Percentiles rank a stretch among this genome's conserved stretches.
Evolutionary conservation across 768 basidiomycete species (phyloP).

Genomic region (Tricholoma matsutake): DNA sequence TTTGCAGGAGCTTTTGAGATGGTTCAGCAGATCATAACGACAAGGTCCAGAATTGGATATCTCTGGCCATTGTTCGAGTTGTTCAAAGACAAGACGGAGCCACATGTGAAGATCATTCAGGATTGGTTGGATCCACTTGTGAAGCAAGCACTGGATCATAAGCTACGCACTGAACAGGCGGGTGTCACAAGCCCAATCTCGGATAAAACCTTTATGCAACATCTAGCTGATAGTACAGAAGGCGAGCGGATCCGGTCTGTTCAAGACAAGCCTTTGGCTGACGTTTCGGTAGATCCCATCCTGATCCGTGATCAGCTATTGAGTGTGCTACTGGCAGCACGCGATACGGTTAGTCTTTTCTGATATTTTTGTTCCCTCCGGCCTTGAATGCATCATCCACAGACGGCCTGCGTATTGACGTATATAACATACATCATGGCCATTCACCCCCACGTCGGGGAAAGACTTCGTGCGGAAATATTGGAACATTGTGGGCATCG

Average conservation of each 20-base stretch:
- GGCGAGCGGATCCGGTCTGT: conserved; percentile 35
- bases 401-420: conserved; percentile 72
- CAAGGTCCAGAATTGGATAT: conserved; percentile 48
- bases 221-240: conserved; percentile 62
- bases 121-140: conserved; percentile 66
- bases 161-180: conserved; percentile 33
- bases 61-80: conserved; percentile 63
- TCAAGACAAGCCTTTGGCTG: not conserved
- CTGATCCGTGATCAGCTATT: conserved; percentile 76
- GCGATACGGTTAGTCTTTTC: conserved; percentile 62
- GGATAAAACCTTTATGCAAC: conserved; percentile 65
- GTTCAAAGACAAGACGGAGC: conserved; percentile 49
- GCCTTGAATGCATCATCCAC: conserved; percentile 5
- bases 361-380: not conserved
- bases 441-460: conserved; percentile 53
- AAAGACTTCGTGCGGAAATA: conserved; percentile 58
- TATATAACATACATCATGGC: conserved; percentile 70
- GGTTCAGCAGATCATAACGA: conserved; percentile 50
- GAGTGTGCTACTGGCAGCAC: conserved; percentile 71
- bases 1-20: conserved; percentile 59
- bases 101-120: conserved; percentile 49
- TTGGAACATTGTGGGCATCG: conserved; percentile 49
- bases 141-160: conserved; percentile 45
- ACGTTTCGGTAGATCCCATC: conserved; percentile 45
- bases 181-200: conserved; percentile 37